Conservation (phyloP, 148 eudicot genomes). For the Arctostaphylos glauca region DNA sequence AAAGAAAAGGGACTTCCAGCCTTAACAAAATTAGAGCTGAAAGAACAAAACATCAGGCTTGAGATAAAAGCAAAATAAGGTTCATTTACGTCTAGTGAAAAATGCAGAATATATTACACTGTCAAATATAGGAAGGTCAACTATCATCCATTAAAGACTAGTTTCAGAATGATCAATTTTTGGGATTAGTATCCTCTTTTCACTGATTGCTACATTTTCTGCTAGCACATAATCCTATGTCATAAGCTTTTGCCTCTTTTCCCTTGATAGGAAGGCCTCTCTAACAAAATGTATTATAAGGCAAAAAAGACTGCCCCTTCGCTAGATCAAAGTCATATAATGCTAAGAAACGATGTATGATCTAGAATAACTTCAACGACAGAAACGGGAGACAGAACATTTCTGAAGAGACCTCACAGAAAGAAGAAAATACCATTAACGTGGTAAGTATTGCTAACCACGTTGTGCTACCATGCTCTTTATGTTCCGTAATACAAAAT, state of each 20-base stretch:
- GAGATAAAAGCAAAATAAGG: conserved; percentile 5
- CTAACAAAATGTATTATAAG: not conserved
- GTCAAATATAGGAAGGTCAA: not conserved
- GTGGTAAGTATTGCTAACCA: too few relatives aligned
- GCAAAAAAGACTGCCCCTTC: not conserved
- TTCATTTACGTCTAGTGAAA: not conserved
- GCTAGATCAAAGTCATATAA: not conserved
- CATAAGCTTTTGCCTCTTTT: not conserved
- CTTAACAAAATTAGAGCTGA: not conserved
- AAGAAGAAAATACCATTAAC: not conserved
- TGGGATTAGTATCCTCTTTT: not conserved
- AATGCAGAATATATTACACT: not conserved
- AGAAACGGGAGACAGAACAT: not conserved
- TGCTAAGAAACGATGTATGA: not conserved
- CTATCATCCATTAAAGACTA: not conserved
- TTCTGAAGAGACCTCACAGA: not conserved
- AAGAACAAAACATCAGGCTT: conserved; percentile 3
- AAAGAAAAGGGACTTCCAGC: not conserved
- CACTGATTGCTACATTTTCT: not conserved
- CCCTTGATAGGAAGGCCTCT: not conserved
- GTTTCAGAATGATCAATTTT: not conserved
- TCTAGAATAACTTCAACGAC: too few relatives aligned
- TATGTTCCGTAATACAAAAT: too few relatives aligned
- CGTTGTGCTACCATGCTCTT: too few relatives aligned
- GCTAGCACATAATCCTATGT: not conserved